Evolutionary conservation across 768 basidiomycete genomes (phyloP).

Genomic region (Mycena indigotica): DNA sequence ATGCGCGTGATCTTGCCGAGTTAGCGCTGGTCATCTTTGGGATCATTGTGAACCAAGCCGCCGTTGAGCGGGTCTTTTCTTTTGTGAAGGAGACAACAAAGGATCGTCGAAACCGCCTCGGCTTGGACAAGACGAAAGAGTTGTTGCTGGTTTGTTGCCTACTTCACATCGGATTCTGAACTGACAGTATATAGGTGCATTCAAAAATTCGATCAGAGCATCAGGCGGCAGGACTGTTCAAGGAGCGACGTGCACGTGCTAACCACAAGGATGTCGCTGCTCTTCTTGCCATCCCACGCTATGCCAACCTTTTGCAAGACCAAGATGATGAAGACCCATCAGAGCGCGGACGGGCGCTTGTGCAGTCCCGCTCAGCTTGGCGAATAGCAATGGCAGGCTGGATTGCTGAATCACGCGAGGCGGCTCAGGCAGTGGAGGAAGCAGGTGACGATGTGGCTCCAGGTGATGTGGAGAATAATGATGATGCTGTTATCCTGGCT

Average conservation of each 20-base stretch:
- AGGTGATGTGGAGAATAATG: neutral
- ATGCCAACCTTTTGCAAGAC: constrained; percentile 9
- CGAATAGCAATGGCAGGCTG: constrained; percentile 2
- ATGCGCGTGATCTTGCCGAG: no score
- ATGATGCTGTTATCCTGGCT: neutral
- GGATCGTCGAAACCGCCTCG: neutral
- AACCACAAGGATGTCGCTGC: neutral
- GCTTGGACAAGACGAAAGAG: no score
- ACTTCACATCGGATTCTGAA: neutral
- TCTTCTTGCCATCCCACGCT: constrained; percentile 5
- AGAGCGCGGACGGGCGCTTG: constrained; percentile 7
- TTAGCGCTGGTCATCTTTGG: no score
- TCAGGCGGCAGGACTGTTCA: neutral
- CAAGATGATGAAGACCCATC: constrained; percentile 4
- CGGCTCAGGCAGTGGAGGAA: neutral
- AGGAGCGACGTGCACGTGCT: neutral
- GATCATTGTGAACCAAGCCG: no score
- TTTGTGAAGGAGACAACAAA: no score
- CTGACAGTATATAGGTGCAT: neutral
- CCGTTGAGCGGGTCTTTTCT: no score
- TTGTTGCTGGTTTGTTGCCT: no score
- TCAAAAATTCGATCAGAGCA: neutral
- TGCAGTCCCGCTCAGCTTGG: neutral
- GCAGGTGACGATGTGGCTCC: neutral
- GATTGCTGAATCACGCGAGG: constrained; percentile 11